Percentiles rank a stretch among this genome's conserved stretches.
phyloP scores from a whole-genome alignment of 805 yeast species.

The Vanderwaltozyma polyspora region DNA sequence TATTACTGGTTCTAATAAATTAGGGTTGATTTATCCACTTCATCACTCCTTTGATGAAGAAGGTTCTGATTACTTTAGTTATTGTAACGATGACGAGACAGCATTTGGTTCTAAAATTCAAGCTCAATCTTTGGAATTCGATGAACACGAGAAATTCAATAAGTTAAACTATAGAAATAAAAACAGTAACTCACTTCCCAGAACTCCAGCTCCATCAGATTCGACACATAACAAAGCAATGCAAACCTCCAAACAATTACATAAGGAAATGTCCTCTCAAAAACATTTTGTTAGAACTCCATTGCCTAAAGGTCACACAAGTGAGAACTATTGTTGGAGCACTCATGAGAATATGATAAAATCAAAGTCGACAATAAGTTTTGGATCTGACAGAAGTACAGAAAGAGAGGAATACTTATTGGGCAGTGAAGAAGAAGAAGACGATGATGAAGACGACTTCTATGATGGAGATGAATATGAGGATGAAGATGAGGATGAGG shows the following conservation, averaged over 20 bases:
- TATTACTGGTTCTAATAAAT: background rate
- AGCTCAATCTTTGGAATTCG: background rate
- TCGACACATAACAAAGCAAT: background rate
- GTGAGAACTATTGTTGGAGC: too few species aligned
- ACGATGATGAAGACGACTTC: conserved; percentile 8
- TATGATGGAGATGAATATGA: too few species aligned
- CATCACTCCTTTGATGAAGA: conserved; percentile 6
- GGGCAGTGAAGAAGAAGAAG: conserved; percentile 3
- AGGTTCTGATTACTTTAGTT: conserved; percentile 14
- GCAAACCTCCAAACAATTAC: background rate
- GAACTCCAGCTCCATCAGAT: conserved; percentile 7
- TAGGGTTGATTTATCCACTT: conserved; percentile 5
- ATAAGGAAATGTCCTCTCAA: background rate
- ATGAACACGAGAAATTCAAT: background rate
- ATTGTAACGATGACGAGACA: background rate
- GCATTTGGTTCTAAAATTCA: background rate
- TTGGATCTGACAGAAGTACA: too few species aligned
- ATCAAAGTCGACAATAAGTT: too few species aligned
- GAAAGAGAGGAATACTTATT: background rate
- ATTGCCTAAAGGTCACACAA: background rate
- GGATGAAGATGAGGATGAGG: conserved; percentile 2
- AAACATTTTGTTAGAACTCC: conserved; percentile 3
- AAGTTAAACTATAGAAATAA: background rate
- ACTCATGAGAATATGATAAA: too few species aligned
- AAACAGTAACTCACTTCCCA: background rate